Conservation (phyloP, 2,329 filamentous ascomycete genomes). For the Xylaria sp. region DNA sequence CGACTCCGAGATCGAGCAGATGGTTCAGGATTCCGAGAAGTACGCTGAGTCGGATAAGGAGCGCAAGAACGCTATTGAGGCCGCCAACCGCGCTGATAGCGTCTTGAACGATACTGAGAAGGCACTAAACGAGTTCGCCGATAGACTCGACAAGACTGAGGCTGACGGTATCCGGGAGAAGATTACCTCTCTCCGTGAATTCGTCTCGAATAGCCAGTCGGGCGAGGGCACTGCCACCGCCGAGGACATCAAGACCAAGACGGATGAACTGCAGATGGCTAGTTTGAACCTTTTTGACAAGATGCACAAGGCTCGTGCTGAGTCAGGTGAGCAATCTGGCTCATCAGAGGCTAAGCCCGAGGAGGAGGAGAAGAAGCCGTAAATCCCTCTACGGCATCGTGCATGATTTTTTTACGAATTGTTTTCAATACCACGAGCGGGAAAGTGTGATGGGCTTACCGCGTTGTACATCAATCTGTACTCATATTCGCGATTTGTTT, state of each 20-base stretch:
- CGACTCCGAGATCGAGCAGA: constrained; percentile 92
- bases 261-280: constrained; percentile 94
- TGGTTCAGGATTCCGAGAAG: constrained; percentile 98
- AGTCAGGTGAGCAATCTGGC: constrained; percentile 66
- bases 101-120: constrained; percentile 98
- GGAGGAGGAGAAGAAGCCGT: constrained; percentile 74
- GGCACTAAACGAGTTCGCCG: constrained; percentile 94
- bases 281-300: constrained; percentile 98
- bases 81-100: constrained; percentile 96
- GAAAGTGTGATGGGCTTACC: constrained; percentile 50
- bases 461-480: constrained; percentile 61
- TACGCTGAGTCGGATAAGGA: constrained; percentile 96
- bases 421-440: constrained; percentile 44
- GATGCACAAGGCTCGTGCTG: constrained; percentile 95
- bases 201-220: constrained; percentile 92
- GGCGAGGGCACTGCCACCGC: constrained; percentile 88
- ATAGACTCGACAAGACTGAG: constrained; percentile 97
- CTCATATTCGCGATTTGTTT: constrained; percentile 56
- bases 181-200: constrained; percentile 85
- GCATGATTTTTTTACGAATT: constrained; percentile 34
- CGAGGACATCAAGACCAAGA: constrained; percentile 97
- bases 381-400: constrained; percentile 46
- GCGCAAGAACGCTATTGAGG: constrained; percentile 93
- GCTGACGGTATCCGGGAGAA: constrained; percentile 93
- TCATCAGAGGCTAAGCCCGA: constrained; percentile 58